phyloP scores from a whole-genome alignment of 352 stramenopile genomes.

The Albugo candida region DNA sequence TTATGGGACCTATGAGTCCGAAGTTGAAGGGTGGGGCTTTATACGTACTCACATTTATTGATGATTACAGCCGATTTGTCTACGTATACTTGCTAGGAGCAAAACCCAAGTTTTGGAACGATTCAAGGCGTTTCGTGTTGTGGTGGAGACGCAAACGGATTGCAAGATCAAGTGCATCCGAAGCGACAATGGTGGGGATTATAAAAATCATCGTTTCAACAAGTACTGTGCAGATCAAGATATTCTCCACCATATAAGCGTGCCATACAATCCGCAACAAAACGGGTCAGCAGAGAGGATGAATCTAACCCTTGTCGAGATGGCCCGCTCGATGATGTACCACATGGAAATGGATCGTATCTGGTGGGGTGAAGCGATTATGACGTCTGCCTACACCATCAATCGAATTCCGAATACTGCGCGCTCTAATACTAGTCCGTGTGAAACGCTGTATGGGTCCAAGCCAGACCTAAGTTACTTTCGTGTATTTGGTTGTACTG shows the following conservation, averaged over 20 bases:
- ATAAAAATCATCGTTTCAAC: constrained; percentile 4
- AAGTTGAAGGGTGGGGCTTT: constrained; percentile 2
- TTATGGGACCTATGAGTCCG: constrained; percentile 4
- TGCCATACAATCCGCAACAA: constrained; percentile 5
- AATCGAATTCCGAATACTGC: constrained; percentile 6
- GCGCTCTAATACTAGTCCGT: not conserved
- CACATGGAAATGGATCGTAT: constrained; percentile 1
- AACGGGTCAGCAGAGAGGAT: constrained; percentile 10
- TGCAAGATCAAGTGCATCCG: constrained; percentile 5
- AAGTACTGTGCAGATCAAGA: constrained; percentile 1
- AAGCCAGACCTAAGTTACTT: not conserved
- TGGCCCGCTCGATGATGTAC: constrained; percentile 6
- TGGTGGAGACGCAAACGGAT: constrained; percentile 3
- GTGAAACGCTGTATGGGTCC: constrained; percentile 1
- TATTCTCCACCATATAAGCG: constrained; percentile 7
- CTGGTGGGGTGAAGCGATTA: constrained; percentile 9
- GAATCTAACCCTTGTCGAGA: constrained; percentile 8
- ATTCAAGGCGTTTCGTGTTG: constrained; percentile 3
- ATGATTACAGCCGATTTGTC: constrained; percentile 7
- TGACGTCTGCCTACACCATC: constrained; percentile 5
- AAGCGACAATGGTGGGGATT: constrained; percentile 12
- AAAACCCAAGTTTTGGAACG: constrained; percentile 1
- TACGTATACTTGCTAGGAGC: not conserved
- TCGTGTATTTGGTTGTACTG: not conserved
- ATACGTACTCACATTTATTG: constrained; percentile 10